Conservation (phyloP, 2,329 filamentous ascomycete genomes). For the Botrytis cinerea region DNA sequence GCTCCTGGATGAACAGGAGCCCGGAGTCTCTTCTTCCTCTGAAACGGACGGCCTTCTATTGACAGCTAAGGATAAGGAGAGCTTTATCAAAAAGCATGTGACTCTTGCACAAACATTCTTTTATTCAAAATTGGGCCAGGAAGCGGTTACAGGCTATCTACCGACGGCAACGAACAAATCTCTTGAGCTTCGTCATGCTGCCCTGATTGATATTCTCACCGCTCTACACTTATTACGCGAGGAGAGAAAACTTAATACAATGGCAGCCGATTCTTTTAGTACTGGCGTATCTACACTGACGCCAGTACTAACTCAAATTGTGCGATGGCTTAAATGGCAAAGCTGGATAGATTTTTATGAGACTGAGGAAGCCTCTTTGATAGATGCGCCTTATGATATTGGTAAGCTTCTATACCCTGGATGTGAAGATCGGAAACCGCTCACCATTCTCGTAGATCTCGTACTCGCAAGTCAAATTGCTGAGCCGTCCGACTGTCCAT, state of each 20-base stretch:
- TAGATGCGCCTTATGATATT: constrained; percentile 58
- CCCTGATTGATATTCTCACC: constrained; percentile 68
- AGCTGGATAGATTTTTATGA: constrained; percentile 64
- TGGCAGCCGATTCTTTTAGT: constrained; percentile 50
- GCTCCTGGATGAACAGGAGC: constrained; percentile 60
- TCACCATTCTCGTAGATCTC: constrained; percentile 25
- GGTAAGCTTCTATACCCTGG: constrained; percentile 38
- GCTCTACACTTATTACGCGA: constrained; percentile 85
- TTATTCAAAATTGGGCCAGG: constrained; percentile 56
- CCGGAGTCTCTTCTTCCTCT: constrained; percentile 32
- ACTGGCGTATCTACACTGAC: constrained; percentile 56
- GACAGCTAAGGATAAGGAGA: constrained; percentile 51
- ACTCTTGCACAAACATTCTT: constrained; percentile 66
- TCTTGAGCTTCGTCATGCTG: constrained; percentile 58
- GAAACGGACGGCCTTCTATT: constrained; percentile 26
- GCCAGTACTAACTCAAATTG: constrained; percentile 78
- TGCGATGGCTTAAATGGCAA: constrained; percentile 76
- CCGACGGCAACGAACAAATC: constrained; percentile 58
- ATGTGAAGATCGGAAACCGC: neutral
- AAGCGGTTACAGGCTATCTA: constrained; percentile 57
- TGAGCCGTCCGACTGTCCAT: constrained; percentile 58
- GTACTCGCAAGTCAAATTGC: constrained; percentile 39
- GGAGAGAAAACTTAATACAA: constrained; percentile 78
- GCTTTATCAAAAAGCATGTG: constrained; percentile 55
- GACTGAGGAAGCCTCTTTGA: constrained; percentile 56